Evolutionary conservation across 108 stramenopile genomes (phyloP).

Genomic region (Skeletonema grethae): DNA sequence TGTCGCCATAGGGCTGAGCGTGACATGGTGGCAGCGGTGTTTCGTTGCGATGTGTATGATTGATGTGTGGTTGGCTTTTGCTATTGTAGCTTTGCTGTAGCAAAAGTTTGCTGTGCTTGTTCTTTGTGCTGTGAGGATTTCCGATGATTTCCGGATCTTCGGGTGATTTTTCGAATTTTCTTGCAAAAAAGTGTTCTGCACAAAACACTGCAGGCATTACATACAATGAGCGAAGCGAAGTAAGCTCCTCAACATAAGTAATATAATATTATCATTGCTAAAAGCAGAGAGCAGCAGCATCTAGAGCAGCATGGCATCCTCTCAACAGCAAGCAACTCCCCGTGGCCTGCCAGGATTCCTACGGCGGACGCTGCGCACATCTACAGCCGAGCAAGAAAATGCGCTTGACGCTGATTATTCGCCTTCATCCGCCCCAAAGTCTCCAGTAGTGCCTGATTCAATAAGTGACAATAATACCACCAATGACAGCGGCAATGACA

Average conservation of each 20-base stretch:
- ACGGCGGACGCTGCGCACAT: slow-evolving; percentile 62
- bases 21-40: slow-evolving; percentile 54
- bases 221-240: no score
- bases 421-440: not conserved
- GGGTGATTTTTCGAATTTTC: no score
- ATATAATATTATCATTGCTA: no score
- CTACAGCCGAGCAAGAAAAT: slow-evolving; percentile 48
- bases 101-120: no score
- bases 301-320: not conserved
- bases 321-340: slow-evolving; percentile 15
- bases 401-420: not conserved
- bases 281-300: not conserved
- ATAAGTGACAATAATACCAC: not conserved
- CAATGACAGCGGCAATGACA: not conserved
- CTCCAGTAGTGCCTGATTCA: slow-evolving; percentile 6
- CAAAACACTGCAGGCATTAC: no score
- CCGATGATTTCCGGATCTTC: no score
- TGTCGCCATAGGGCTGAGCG: slow-evolving; percentile 61
- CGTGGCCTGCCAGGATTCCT: slow-evolving; percentile 80
- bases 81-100: no score
- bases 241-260: no score
- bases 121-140: no score
- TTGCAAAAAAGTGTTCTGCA: no score
- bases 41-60: not conserved
- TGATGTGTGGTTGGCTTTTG: no score